These are phyloP conservation scores for Leptographium wingfieldii DNA, from an alignment of 2,329 filamentous ascomycete species.

Conservation along the genomic window DNA sequence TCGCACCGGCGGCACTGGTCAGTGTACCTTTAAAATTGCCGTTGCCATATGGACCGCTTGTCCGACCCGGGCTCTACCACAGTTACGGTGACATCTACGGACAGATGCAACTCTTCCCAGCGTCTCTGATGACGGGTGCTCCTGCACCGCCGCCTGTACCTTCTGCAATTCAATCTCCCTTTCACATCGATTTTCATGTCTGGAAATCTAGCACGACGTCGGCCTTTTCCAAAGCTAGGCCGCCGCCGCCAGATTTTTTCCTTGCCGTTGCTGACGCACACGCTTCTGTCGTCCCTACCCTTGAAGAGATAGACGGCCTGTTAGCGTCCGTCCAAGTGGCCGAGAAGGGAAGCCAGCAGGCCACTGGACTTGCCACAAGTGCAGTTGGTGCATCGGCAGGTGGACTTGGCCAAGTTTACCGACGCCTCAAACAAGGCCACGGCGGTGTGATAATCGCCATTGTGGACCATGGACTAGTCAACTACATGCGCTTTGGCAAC, in stretches of 20 bases:
- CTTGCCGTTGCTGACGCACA: constrained; percentile 72
- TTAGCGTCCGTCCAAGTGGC: constrained; percentile 43
- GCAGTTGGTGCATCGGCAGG: constrained; percentile 15
- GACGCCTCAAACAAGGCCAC: constrained; percentile 70
- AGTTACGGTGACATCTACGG: constrained; percentile 61
- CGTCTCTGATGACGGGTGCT: constrained; percentile 41
- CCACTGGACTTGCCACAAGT: neutral
- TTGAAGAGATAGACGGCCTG: constrained; percentile 58
- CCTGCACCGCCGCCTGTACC: neutral
- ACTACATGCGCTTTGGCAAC: constrained; percentile 73
- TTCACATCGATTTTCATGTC: constrained; percentile 64
- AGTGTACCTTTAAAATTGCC: constrained; percentile 2
- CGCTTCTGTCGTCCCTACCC: constrained; percentile 56
- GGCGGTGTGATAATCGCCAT: constrained; percentile 76
- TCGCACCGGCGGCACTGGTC: neutral
- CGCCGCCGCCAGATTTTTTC: constrained; percentile 69
- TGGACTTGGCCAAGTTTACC: constrained; percentile 40
- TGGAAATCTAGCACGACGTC: constrained; percentile 59
- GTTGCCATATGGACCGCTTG: constrained; percentile 39
- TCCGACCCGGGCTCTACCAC: constrained; percentile 52
- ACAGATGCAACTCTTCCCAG: constrained; percentile 57
- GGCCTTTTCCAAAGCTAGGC: constrained; percentile 67
- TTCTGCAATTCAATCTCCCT: constrained; percentile 28
- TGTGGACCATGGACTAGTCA: constrained; percentile 81
- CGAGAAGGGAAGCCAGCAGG: neutral